phyloP scores from a whole-genome alignment of 2,329 filamentous ascomycete genomes.

The Scytalidium sp. region DNA sequence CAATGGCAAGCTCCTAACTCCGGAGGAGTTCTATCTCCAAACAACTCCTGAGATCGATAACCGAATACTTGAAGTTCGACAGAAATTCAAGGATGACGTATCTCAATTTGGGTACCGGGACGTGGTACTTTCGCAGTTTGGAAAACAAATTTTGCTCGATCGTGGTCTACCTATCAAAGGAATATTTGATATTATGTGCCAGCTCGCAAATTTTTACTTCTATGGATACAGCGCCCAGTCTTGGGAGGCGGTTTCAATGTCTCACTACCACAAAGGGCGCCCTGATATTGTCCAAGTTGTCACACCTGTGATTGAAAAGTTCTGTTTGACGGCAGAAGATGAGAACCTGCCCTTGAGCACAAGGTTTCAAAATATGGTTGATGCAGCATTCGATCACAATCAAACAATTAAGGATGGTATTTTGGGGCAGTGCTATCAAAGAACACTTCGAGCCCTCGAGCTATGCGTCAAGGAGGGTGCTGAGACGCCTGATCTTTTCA shows the following conservation, averaged over 20 bases:
- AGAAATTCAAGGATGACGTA: slow-evolving; percentile 6
- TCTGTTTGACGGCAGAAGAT: slow-evolving; percentile 14
- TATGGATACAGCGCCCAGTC: slow-evolving; percentile 17
- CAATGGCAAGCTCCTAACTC: neutral
- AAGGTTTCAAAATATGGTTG: neutral
- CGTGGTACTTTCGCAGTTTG: slow-evolving; percentile 8
- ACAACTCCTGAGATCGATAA: slow-evolving; percentile 11
- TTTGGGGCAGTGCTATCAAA: slow-evolving; percentile 2
- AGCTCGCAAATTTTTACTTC: slow-evolving; percentile 17
- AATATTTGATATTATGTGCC: slow-evolving; percentile 14
- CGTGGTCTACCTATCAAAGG: slow-evolving; percentile 12
- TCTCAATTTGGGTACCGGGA: slow-evolving; percentile 7
- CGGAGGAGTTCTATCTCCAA: slow-evolving; percentile 2
- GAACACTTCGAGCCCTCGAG: slow-evolving; percentile 1
- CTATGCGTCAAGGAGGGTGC: neutral
- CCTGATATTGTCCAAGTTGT: slow-evolving; percentile 18
- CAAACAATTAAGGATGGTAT: neutral
- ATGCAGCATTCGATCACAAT: slow-evolving; percentile 3
- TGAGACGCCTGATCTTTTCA: slow-evolving; percentile 1
- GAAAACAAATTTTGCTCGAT: slow-evolving; percentile 6
- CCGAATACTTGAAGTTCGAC: slow-evolving; percentile 11
- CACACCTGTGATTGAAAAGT: slow-evolving; percentile 9
- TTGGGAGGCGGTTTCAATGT: slow-evolving; percentile 19
- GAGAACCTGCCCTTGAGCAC: slow-evolving; percentile 7
- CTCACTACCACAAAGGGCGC: slow-evolving; percentile 19